These are phyloP conservation scores for Trypanosoma conorhini DNA, from an alignment of 208 protist genomes.

Conservation along the genomic window DNA sequence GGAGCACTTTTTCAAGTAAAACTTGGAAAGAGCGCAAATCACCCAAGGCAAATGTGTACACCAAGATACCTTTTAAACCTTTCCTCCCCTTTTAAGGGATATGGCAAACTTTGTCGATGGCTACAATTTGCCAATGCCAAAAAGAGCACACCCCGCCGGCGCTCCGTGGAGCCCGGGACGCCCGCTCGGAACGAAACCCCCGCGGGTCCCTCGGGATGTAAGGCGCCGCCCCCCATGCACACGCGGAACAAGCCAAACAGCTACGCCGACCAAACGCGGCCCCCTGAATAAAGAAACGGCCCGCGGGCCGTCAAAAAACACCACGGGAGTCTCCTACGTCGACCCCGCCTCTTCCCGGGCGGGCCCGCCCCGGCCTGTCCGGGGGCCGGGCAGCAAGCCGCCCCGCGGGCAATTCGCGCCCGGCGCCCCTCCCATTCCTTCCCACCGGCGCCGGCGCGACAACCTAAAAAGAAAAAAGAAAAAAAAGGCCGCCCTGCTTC, in stretches of 20 bases:
- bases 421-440: no score
- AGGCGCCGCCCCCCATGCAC: conserved; percentile 27
- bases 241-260: conserved; percentile 35
- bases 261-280: conserved; percentile 38
- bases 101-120: conserved; percentile 44
- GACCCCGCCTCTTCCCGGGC: no score
- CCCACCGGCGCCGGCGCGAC: no score
- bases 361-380: no score
- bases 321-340: conserved; percentile 32
- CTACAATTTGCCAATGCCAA: conserved; percentile 49
- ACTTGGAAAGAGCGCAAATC: conserved; percentile 39
- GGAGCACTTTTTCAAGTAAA: conserved; percentile 24
- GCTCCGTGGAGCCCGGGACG: conserved; percentile 35
- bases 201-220: conserved; percentile 34
- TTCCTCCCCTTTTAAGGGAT: conserved; percentile 25
- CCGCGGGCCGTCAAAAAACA: conserved; percentile 27
- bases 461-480: no score
- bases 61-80: conserved; percentile 30
- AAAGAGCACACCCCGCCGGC: conserved; percentile 25
- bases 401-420: no score
- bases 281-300: conserved; percentile 23
- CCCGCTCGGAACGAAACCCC: conserved; percentile 24
- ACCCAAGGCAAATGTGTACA: conserved; percentile 35
- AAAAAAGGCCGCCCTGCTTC: not conserved
- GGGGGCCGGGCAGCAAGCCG: no score